These are phyloP conservation scores for Nemania sp. DNA, from an alignment of 2,329 filamentous ascomycete species.

Conservation along the genomic window DNA sequence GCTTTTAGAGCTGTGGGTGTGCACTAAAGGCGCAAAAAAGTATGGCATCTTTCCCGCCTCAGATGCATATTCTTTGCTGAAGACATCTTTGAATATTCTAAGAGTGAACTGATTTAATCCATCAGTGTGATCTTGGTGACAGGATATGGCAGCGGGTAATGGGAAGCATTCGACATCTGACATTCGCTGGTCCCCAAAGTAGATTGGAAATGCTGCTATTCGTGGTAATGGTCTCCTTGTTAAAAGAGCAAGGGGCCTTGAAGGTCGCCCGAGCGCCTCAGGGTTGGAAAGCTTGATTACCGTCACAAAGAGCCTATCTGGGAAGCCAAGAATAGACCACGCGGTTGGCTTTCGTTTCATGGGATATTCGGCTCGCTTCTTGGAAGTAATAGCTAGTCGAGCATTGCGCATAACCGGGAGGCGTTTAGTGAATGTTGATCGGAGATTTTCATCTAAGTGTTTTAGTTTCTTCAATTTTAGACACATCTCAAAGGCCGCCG, in stretches of 20 bases:
- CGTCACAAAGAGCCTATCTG: constrained; percentile 69
- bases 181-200: constrained; percentile 72
- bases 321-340: constrained; percentile 69
- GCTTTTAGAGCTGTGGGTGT: constrained; percentile 48
- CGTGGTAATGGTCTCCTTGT: constrained; percentile 74
- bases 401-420: constrained; percentile 90
- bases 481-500: constrained; percentile 89
- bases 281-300: constrained; percentile 70
- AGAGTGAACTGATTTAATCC: constrained; percentile 79
- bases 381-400: constrained; percentile 81
- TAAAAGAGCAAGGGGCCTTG: constrained; percentile 76
- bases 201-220: constrained; percentile 77
- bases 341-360: constrained; percentile 84
- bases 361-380: constrained; percentile 77
- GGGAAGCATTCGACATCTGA: constrained; percentile 68
- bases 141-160: constrained; percentile 57
- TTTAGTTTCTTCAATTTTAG: constrained; percentile 73
- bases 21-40: constrained; percentile 75
- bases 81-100: constrained; percentile 82
- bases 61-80: constrained; percentile 85
- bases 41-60: constrained; percentile 78
- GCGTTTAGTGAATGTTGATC: constrained; percentile 77
- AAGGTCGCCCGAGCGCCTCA: constrained; percentile 66
- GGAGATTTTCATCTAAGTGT: constrained; percentile 78
- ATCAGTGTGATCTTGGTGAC: constrained; percentile 60